Evolutionary conservation across 371 early-diverging fungal species (phyloP).

Genomic region (Mucor irregularis): DNA sequence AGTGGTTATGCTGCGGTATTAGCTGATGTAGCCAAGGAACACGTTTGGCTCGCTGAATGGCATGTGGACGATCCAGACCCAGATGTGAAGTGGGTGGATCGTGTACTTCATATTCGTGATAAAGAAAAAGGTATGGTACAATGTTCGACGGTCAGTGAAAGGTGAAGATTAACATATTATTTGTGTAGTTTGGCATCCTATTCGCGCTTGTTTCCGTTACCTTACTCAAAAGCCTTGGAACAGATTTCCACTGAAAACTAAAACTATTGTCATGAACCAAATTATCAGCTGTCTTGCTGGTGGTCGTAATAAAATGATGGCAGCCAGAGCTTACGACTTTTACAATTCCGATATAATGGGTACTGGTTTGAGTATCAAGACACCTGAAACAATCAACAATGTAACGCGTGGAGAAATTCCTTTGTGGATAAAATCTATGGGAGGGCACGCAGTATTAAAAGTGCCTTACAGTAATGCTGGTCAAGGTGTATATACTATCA

Average conservation of each 20-base stretch:
- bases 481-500: slow-evolving; percentile 94
- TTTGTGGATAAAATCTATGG: slow-evolving; percentile 85
- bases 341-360: slow-evolving; percentile 79
- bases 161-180: too few relatives aligned
- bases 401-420: slow-evolving; percentile 87
- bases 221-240: slow-evolving; percentile 94
- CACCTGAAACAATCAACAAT: slow-evolving; percentile 90
- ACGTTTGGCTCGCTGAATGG: slow-evolving; percentile 87
- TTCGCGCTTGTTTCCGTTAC: slow-evolving; percentile 91
- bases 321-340: slow-evolving; percentile 91
- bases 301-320: slow-evolving; percentile 96
- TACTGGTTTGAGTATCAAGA: slow-evolving; percentile 76
- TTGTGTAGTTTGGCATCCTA: slow-evolving; percentile 73
- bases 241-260: slow-evolving; percentile 81
- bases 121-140: slow-evolving; percentile 33
- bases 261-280: slow-evolving; percentile 87
- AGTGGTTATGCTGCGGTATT: slow-evolving; percentile 88
- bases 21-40: slow-evolving; percentile 83
- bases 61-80: slow-evolving; percentile 77
- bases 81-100: slow-evolving; percentile 82
- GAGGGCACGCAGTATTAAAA: slow-evolving; percentile 90
- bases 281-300: slow-evolving; percentile 91
- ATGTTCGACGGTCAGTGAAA: neutral
- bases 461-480: slow-evolving; percentile 94
- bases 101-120: slow-evolving; percentile 78